Evolutionary conservation across 75 land plant genomes (phyloP).

Genomic region (Pinus taeda): DNA sequence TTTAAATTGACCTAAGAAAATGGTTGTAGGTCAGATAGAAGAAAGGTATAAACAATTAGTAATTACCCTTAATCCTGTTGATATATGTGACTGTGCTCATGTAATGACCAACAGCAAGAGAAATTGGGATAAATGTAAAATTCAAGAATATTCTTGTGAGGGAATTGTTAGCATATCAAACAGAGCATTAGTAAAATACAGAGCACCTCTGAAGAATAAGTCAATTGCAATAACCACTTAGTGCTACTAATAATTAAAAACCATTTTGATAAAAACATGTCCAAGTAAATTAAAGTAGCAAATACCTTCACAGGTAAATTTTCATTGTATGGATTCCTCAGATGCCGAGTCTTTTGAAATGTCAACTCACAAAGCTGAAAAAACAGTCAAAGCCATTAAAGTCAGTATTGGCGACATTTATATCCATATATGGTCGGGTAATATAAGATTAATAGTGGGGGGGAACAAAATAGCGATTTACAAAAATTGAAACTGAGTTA

Average conservation of each 20-base stretch:
- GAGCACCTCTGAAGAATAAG: not conserved
- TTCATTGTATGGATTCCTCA: constrained; percentile 96
- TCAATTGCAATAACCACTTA: not conserved
- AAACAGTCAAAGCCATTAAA: not conserved
- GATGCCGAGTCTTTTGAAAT: constrained; percentile 93
- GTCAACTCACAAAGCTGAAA: constrained; percentile 96
- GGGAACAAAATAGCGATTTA: not conserved
- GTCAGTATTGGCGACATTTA: not conserved
- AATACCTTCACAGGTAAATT: constrained; percentile 96
- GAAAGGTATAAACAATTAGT: too few species aligned
- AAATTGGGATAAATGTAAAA: too few species aligned
- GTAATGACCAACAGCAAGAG: not conserved
- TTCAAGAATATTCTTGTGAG: too few species aligned
- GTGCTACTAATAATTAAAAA: not conserved
- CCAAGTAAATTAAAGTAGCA: not conserved
- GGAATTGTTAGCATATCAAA: not conserved
- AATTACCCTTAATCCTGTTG: not conserved
- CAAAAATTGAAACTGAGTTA: not conserved
- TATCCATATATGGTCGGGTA: not conserved
- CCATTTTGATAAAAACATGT: not conserved
- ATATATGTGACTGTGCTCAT: not conserved
- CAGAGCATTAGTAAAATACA: not conserved
- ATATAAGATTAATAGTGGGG: not conserved
- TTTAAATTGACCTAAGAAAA: not conserved
- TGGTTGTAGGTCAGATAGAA: not conserved